Evolutionary conservation across 495 filamentous ascomycete species (phyloP), one percentile per base, ranked within the genome.

Genomic region (Hypomontagnella submonticulosa): DNA sequence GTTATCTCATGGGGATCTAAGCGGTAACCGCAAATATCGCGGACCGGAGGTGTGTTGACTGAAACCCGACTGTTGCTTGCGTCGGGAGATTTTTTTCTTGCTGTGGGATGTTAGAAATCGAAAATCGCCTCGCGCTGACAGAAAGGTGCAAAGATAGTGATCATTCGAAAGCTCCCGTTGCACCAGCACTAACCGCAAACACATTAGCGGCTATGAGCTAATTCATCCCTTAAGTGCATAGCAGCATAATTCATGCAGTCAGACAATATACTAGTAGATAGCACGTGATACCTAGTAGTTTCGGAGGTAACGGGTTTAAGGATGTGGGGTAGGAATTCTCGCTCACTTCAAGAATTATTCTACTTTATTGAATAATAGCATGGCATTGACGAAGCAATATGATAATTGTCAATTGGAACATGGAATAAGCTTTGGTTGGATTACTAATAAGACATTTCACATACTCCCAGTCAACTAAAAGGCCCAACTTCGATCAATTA

Each of bases 1-100:
- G 30, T 46, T 67, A 67, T 67, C 48, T 67, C 58, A 63, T 58
- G 53, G 41, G 52, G 33, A 61, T 44, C 30, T 46, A 47, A 51
- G 58, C 47, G 41, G 36, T 41, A 44, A 56, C 58, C 53, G 58
- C 58, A 23, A 49, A 38, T 62, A 50, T 16, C 46, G 47, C 64
- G 33, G 36, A 23, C 27, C 19, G 33, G 33, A 30, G 16, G 16
- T 52, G 20, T 4, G 27, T 52, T 52, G 40, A 6, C 30, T 59
- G 15, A 15, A 54, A 13, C 16, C 23, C 34, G 40, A 55, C 56
- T 19, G 30, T 34, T 18, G 18, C 34, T 27, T 37, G 15, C 7
- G 53, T 56, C 37, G 37, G 44, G 33, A 43, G 16, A 12, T 9
- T 34, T 50, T 40, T 50, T 34, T 36, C 13, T 6, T 9, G 30